A percentile compares a stretch with the other conserved stretches of the same genome.
Conservation (phyloP, 257 asterid genomes). For the Jacaranda mimosifolia region DNA sequence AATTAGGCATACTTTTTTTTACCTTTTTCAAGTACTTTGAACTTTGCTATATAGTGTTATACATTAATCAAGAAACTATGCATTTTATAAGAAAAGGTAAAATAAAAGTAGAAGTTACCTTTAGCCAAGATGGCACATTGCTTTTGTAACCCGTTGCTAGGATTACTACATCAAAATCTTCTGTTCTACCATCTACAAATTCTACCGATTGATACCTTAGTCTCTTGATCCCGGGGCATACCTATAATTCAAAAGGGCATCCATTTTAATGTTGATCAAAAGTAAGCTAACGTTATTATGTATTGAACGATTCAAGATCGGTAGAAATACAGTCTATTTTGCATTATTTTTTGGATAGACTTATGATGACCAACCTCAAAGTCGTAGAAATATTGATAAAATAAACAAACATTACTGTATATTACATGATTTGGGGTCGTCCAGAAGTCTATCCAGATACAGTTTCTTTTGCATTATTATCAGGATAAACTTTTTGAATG, state of each 20-base stretch:
- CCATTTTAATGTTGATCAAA: too few species aligned
- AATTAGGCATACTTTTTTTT: slow-evolving; percentile 10
- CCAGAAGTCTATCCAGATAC: too few species aligned
- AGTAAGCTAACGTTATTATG: too few species aligned
- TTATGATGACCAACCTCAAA: too few species aligned
- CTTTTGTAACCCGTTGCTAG: slow-evolving; percentile 82
- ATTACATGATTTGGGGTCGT: neutral
- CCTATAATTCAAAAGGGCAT: slow-evolving; percentile 30
- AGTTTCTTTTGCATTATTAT: too few species aligned
- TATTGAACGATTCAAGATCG: too few species aligned
- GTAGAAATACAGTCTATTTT: too few species aligned
- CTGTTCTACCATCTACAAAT: slow-evolving; percentile 59
- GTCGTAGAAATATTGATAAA: neutral
- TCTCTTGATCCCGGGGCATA: slow-evolving; percentile 56
- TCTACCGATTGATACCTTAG: slow-evolving; percentile 50
- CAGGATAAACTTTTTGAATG: too few species aligned
- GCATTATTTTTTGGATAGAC: too few species aligned
- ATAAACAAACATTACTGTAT: neutral
- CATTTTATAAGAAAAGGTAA: neutral
- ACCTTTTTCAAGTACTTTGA: neutral
- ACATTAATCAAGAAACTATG: neutral
- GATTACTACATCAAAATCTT: slow-evolving; percentile 64
- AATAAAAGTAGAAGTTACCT: slow-evolving; percentile 41
- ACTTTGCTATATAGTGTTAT: neutral
- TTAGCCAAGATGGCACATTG: slow-evolving; percentile 76